Percentiles rank a stretch among this genome's conserved stretches.
Evolutionary conservation across 345 rosid species (phyloP).

Genomic region (Eucalyptus viminalis): DNA sequence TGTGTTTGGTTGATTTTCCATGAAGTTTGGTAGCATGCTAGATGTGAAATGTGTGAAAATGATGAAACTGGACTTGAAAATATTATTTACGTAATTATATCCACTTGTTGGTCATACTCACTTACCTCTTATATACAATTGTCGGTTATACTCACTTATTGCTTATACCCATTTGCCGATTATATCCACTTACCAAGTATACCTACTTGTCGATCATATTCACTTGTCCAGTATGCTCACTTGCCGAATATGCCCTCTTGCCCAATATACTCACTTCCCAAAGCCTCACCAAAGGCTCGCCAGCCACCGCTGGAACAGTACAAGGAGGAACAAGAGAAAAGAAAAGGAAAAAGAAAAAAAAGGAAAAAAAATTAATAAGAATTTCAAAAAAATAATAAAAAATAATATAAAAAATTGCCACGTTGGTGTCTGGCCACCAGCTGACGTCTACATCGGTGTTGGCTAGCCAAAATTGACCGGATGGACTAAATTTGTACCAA

Average conservation of each 20-base stretch:
- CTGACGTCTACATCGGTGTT: accelerated
- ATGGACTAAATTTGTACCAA: accelerated
- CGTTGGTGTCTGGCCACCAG: accelerated
- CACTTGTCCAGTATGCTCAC: not conserved
- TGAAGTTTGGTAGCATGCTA: not conserved
- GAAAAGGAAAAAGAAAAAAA: too few species aligned
- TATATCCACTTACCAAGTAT: not conserved
- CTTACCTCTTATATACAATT: not conserved
- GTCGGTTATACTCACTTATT: not conserved
- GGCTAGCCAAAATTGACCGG: accelerated
- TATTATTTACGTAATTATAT: too few species aligned
- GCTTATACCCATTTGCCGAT: too few species aligned
- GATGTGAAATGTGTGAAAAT: not conserved
- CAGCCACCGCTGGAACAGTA: accelerated
- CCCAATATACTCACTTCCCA: too few species aligned
- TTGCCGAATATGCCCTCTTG: too few species aligned
- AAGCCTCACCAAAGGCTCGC: too few species aligned
- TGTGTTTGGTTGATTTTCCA: not conserved
- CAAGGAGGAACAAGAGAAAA: too few species aligned
- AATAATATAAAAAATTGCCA: too few species aligned
- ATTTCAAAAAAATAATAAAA: too few species aligned
- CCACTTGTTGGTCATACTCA: not conserved
- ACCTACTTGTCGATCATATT: not conserved
- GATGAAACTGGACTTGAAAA: not conserved
- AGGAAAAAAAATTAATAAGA: too few species aligned